Evolutionary conservation across 352 stramenopile genomes (phyloP).

Genomic region (Saprolegnia diclina): DNA sequence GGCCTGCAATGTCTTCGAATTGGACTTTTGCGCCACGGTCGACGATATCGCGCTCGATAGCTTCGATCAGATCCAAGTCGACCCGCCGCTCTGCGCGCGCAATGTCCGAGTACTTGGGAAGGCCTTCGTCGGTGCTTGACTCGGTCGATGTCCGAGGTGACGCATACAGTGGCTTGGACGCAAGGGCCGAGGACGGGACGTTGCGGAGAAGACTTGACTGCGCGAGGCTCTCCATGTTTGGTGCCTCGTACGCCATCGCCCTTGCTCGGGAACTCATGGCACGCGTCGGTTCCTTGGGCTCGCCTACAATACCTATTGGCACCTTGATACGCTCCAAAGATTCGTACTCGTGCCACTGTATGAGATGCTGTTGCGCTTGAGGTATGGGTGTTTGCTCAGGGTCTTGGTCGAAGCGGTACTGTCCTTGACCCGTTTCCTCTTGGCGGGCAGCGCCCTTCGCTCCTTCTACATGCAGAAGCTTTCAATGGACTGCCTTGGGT

Average conservation of each 20-base stretch:
- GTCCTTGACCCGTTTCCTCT: background rate
- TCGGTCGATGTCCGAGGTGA: constrained; percentile 6
- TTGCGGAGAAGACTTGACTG: background rate
- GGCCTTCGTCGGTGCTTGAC: background rate
- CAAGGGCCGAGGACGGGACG: background rate
- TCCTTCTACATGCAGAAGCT: background rate
- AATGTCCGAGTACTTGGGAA: constrained; percentile 21
- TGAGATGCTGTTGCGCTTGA: constrained; percentile 14
- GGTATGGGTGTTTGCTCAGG: background rate
- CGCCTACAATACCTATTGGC: background rate
- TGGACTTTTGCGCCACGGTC: constrained; percentile 3
- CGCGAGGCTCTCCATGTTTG: constrained; percentile 4
- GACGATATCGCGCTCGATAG: constrained; percentile 21
- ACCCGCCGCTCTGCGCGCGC: constrained; percentile 2
- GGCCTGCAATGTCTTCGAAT: constrained; percentile 17
- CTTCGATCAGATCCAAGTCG: constrained; percentile 18
- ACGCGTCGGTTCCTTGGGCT: background rate
- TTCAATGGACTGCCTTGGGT: background rate
- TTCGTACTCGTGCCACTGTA: background rate
- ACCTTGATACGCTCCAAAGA: background rate
- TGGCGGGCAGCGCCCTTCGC: background rate
- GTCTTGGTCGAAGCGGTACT: background rate
- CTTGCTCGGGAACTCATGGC: background rate
- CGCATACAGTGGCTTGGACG: background rate
- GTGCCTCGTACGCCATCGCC: background rate